phyloP scores from a whole-genome alignment of 108 stramenopile genomes.

The Stephanodiscus minutulus region DNA sequence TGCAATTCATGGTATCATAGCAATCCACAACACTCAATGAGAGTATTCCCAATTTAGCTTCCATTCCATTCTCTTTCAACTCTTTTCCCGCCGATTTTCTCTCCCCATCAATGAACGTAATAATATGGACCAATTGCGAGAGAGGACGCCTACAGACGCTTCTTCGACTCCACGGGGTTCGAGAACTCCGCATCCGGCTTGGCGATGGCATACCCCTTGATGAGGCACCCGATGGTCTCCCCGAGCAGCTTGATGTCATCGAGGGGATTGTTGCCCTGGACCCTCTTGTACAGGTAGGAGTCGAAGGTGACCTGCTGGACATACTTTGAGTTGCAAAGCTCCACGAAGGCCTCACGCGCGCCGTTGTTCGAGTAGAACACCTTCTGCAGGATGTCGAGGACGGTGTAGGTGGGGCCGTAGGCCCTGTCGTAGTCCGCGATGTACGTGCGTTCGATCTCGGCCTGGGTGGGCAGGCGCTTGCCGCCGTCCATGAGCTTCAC shows the following conservation, averaged over 20 bases:
- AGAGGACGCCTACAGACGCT: conserved; percentile 84
- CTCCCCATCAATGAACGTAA: not conserved
- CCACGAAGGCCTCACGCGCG: conserved; percentile 97
- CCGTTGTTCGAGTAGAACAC: conserved; percentile 98
- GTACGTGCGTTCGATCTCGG: conserved; percentile 92
- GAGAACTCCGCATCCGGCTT: conserved; percentile 93
- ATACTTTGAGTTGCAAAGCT: conserved; percentile 96
- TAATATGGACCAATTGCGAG: not conserved
- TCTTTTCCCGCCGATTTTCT: not conserved
- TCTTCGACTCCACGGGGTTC: conserved; percentile 95
- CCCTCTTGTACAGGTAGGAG: conserved; percentile 98
- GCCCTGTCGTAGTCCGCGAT: conserved; percentile 90
- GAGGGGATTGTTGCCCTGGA: conserved; percentile 97
- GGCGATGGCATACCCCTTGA: conserved; percentile 94
- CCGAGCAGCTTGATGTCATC: conserved; percentile 97
- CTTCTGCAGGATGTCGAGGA: conserved; percentile 96
- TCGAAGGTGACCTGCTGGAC: conserved; percentile 99
- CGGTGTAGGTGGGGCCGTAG: conserved; percentile 97
- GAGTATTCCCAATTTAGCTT: not conserved
- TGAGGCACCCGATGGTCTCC: conserved; percentile 92
- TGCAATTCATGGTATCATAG: not conserved
- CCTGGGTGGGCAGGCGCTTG: conserved; percentile 88
- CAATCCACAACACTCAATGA: not conserved
- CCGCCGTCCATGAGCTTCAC: conserved; percentile 89
- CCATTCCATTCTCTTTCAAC: not conserved